These are phyloP conservation scores for Sabuloglossum arenarium DNA, from an alignment of 495 filamentous ascomycete genomes.

Conservation along the genomic window DNA sequence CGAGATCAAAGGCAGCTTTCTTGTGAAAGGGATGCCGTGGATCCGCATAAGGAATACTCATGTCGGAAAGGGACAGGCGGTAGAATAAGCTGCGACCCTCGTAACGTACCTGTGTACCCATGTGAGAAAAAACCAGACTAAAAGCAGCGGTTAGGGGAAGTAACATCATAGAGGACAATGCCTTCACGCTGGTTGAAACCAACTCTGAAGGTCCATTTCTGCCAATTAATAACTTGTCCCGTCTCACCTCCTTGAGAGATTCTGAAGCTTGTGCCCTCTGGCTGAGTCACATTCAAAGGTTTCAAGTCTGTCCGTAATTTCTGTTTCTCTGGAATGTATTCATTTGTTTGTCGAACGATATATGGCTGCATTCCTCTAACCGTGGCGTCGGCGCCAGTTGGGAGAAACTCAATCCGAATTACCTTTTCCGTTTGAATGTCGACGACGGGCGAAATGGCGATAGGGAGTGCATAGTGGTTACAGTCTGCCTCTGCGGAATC, in stretches of 20 bases:
- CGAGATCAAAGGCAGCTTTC: constrained; percentile 51
- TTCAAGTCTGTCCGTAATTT: constrained; percentile 43
- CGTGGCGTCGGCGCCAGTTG: constrained; percentile 39
- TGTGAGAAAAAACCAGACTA: constrained; percentile 42
- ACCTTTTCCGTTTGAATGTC: constrained; percentile 41
- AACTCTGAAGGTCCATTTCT: constrained; percentile 19
- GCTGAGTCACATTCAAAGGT: constrained; percentile 55
- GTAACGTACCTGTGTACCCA: constrained; percentile 33
- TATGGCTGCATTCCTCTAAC: constrained; percentile 31
- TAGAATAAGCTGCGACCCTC: constrained; percentile 48
- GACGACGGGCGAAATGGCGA: constrained; percentile 60
- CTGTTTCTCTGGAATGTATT: constrained; percentile 57
- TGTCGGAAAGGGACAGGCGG: constrained; percentile 48
- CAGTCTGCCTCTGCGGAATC: constrained; percentile 35
- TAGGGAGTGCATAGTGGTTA: constrained; percentile 64
- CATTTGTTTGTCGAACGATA: constrained; percentile 33
- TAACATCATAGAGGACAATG: constrained; percentile 16
- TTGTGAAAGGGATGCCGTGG: constrained; percentile 44
- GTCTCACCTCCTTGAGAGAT: constrained; percentile 22
- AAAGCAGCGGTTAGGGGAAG: not conserved
- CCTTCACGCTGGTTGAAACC: constrained; percentile 20
- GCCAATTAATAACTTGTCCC: constrained; percentile 10
- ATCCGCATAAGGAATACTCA: constrained; percentile 48
- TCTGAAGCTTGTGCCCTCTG: constrained; percentile 52
- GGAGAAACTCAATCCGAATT: constrained; percentile 35